Base-by-base conservation (phyloP, 192 early-diverging fungal genomes). In the Thamnidium elegans region DNA sequence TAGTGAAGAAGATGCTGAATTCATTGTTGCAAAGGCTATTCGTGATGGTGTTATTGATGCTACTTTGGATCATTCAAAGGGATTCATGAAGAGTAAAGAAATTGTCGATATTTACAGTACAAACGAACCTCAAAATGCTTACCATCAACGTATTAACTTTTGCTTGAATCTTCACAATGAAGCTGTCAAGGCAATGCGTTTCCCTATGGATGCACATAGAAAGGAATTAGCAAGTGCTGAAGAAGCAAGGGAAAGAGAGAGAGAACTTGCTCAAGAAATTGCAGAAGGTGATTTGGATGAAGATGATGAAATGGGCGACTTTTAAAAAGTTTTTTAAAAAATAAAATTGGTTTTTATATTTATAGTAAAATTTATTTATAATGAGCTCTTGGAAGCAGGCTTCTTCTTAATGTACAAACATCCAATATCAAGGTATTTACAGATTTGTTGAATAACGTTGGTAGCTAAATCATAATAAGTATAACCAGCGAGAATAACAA, bases 31-130 rank as follows among this genome's bases (percentile, higher is more conserved):
- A 21, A 99, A 99, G 81, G 92, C 97, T 20, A 96, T 99, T 64
- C 87, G 94, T 54, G 97, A 99, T 68, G 97, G 96, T 55, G 96
- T 99, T 15, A 96, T 99, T 78, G 94, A 97, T 78, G 97, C 96
- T n/a, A 88, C 86, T 0, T 85, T 98, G 44, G 92, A 99, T 70
- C 96, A 99, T 71, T 89, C 94, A 70, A 87, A 86, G 62, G 96
- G 95, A 0, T 95, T 81, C 65, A 92, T 99, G 85, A 88, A 92
- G 78, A 90, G 88, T 67, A 92, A 94, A 78, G 97, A 98, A 79
- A 90, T 85, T 51, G 87, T 84, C 23, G 96, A 99, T 71, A 87
- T 99, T 64, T 99, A 99, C 74, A 89, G 92, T 8, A 99, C 96
- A 47, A 94, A 87, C 71, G 96, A 99, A 67, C 97, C 97, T 17